Conservation (phyloP, 2,329 filamentous ascomycete species). For the Trichoderma pleuroti region DNA sequence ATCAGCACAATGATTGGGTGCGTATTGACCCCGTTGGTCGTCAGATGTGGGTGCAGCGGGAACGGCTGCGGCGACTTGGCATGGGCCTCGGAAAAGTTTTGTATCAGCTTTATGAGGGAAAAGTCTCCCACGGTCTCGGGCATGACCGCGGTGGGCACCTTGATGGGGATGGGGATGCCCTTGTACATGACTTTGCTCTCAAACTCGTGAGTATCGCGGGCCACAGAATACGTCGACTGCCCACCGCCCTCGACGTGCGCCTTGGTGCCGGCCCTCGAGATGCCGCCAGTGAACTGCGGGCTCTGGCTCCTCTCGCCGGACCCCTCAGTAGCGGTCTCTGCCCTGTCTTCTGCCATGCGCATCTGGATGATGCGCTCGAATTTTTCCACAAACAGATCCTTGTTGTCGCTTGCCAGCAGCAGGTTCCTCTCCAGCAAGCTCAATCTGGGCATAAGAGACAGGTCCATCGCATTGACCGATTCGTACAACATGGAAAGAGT, state of each 20-base stretch:
- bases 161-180: slow-evolving; percentile 93
- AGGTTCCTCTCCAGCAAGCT: slow-evolving; percentile 81
- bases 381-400: slow-evolving; percentile 95
- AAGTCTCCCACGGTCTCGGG: slow-evolving; percentile 97
- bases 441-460: slow-evolving; percentile 85
- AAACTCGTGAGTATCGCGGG: slow-evolving; percentile 95
- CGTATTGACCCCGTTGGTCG: slow-evolving; percentile 82
- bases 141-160: slow-evolving; percentile 88
- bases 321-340: slow-evolving; percentile 39
- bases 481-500: slow-evolving; percentile 87
- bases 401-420: slow-evolving; percentile 84
- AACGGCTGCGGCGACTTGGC: slow-evolving; percentile 82
- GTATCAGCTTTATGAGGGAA: slow-evolving; percentile 93
- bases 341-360: slow-evolving; percentile 64
- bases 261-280: slow-evolving; percentile 60
- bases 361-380: slow-evolving; percentile 92
- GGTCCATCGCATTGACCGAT: slow-evolving; percentile 92
- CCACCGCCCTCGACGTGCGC: slow-evolving; percentile 57
- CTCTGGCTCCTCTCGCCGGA: slow-evolving; percentile 44
- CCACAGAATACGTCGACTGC: slow-evolving; percentile 67
- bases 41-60: slow-evolving; percentile 82
- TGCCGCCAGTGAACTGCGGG: slow-evolving; percentile 42
- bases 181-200: slow-evolving; percentile 95
- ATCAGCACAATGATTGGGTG: slow-evolving; percentile 93
- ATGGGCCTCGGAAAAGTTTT: slow-evolving; percentile 84